phyloP scores from a whole-genome alignment of 1,284 basidiomycete species.

The Paramarasmius palmivorus region DNA sequence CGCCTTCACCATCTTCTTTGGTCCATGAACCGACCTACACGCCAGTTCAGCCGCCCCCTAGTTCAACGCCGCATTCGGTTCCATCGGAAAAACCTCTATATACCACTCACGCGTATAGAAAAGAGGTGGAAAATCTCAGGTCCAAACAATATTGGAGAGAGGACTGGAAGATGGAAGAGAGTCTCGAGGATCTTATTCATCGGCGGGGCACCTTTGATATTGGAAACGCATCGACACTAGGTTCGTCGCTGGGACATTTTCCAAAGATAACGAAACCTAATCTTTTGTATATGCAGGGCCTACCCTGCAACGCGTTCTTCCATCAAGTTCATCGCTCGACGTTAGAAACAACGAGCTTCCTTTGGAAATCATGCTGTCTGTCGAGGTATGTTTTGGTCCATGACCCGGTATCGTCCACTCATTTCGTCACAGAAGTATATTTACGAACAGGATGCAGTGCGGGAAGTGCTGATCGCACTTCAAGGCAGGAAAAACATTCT shows the following conservation, averaged over 20 bases:
- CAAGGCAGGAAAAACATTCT: slow-evolving; percentile 69
- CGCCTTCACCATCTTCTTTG: slow-evolving; percentile 12
- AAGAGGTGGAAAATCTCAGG: slow-evolving; percentile 58
- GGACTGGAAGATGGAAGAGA: slow-evolving; percentile 53
- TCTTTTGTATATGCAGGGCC: slow-evolving; percentile 57
- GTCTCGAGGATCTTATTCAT: slow-evolving; percentile 27
- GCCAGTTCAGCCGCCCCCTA: neutral
- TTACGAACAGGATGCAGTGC: slow-evolving; percentile 69
- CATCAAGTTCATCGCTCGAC: neutral
- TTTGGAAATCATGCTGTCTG: slow-evolving; percentile 4
- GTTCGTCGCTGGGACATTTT: slow-evolving; percentile 31
- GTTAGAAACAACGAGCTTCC: slow-evolving; percentile 28
- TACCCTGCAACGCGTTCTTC: slow-evolving; percentile 37
- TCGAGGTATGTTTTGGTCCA: slow-evolving; percentile 4
- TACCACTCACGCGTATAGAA: slow-evolving; percentile 41
- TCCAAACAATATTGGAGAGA: slow-evolving; percentile 69
- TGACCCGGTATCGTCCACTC: neutral
- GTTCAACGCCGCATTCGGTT: slow-evolving; percentile 16
- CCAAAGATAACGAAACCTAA: neutral
- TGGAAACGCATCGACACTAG: slow-evolving; percentile 67
- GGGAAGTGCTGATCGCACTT: slow-evolving; percentile 71
- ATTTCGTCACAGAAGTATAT: slow-evolving; percentile 54
- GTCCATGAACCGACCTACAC: neutral
- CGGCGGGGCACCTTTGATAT: slow-evolving; percentile 47
- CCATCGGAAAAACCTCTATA: slow-evolving; percentile 19